phyloP scores from a whole-genome alignment of 139 green algal species.

The Tetradesmus lagerheimii region DNA sequence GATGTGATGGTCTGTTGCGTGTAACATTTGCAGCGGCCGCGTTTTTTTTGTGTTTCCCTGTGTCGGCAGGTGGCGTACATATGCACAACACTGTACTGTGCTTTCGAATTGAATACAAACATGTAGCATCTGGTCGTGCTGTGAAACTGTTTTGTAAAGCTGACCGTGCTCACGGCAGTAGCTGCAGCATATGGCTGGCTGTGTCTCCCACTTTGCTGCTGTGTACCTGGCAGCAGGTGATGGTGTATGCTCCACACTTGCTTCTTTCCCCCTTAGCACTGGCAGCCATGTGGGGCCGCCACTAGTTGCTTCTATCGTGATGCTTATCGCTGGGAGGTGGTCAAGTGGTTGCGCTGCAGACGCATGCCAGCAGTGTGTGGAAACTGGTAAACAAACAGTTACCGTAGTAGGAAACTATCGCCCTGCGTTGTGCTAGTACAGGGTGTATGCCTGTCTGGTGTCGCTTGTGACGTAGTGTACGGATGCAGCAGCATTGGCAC shows the following conservation, averaged over 20 bases:
- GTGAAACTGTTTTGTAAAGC: background rate
- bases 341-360: background rate
- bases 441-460: background rate
- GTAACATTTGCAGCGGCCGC: background rate
- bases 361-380: background rate
- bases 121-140: background rate
- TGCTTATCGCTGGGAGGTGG: background rate
- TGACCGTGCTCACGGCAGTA: background rate
- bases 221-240: background rate
- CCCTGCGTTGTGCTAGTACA: background rate
- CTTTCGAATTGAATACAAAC: background rate
- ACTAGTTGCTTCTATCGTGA: background rate
- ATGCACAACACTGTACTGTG: background rate
- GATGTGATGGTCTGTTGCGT: background rate
- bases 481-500: background rate
- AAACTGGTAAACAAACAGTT: background rate
- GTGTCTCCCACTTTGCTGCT: background rate
- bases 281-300: background rate
- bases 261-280: background rate
- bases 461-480: background rate
- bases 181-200: background rate
- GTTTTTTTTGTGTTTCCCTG: background rate
- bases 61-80: background rate
- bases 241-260: background rate
- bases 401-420: no score